Evolutionary conservation across 192 early-diverging fungal species (phyloP), one percentile per base, ranked within the genome.

Genomic region (Backusella westeae): DNA sequence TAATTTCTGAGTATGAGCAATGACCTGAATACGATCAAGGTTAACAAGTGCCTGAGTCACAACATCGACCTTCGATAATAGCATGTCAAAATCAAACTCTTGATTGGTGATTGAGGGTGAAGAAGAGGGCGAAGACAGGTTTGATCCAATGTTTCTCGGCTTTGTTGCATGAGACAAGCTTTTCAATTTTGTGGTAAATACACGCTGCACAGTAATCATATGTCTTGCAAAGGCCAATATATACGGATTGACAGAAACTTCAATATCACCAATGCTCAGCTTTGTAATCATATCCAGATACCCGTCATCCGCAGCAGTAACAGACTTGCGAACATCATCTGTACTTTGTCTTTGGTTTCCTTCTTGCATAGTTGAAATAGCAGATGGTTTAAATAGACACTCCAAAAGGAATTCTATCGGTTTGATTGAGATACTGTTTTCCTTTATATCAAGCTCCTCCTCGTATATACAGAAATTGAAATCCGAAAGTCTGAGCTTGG

Each of bases 171-270:
- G 72, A 15, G 81, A 83, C 19, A 85, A 21, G n/a, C 68, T 65
- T 42, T 67, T 49, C 1, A 83, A 69, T 49, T 82, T 86, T 0
- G 84, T 76, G 1, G 79, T 80, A 36, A 88, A 90, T 8, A 88
- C 82, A 19, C 89, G 80, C 38, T 90, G 87, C 10, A 90, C 85
- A 32, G 78, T 81, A 1, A 90, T 76, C 76, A 88, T 87, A 70
- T 90, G 89, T 63, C 84, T 74, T 0, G 84, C 84, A 74, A 90
- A 88, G 2, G 89, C 88, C 4, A 90, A 72, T 34, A 90, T 77
- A 12, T 81, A 79, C 1, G 89, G 89, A 69, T 89, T 87, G 21
- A 81, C 81, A 63, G 81, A 78, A 19, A 88, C 67, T 14, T 76
- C 42, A 34, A 83, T 77, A 23, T 56, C 65, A 17, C 75, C 83